phyloP scores from a whole-genome alignment of 2,329 filamentous ascomycete species.

The Fusarium sublunatum region DNA sequence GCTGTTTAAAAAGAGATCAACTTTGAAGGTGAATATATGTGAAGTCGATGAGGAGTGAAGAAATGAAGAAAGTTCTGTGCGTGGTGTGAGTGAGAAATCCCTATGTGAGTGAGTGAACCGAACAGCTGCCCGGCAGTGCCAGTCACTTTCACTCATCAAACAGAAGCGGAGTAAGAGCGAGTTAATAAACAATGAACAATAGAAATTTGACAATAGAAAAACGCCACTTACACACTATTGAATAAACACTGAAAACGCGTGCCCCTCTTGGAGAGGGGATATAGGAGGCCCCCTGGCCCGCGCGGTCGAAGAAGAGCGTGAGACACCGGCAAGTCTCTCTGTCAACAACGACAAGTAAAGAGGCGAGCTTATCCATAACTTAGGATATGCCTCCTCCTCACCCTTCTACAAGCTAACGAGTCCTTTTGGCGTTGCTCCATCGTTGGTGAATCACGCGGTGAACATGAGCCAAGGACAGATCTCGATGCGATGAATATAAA shows the following conservation, averaged over 20 bases:
- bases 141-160: constrained; percentile 1
- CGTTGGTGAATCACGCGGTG: constrained; percentile 25
- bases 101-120: constrained; percentile 1
- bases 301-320: background rate
- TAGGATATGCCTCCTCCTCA: background rate
- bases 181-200: background rate
- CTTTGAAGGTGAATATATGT: background rate
- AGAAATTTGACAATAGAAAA: background rate
- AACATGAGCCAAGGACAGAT: constrained; percentile 10
- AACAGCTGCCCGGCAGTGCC: constrained; percentile 15
- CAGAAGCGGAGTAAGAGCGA: background rate
- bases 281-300: background rate
- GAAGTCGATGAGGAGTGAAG: no score
- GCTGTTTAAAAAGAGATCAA: background rate
- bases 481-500: constrained; percentile 17
- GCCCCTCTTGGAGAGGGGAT: background rate
- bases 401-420: constrained; percentile 17
- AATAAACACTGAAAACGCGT: background rate
- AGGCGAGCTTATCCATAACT: background rate
- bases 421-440: constrained; percentile 2
- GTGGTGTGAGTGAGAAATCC: background rate
- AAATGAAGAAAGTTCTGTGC: background rate
- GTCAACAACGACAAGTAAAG: background rate
- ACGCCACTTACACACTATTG: background rate
- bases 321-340: background rate